Evolutionary conservation across 2,329 filamentous ascomycete species (phyloP), one percentile per base, ranked within the genome.

Genomic region (Fusarium paranaense): DNA sequence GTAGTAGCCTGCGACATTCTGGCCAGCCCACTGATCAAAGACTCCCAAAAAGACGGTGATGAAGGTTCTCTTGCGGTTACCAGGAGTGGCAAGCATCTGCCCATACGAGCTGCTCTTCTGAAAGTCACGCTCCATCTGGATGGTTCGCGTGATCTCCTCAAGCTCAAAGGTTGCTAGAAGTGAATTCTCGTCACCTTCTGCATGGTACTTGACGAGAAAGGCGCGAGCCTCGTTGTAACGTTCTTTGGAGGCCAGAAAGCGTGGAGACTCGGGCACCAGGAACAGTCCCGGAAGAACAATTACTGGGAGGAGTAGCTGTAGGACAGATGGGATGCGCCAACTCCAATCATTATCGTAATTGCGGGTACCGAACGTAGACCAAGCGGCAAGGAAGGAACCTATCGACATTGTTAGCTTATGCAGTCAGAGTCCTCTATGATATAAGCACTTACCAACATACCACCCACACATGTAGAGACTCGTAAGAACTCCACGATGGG

Each of bases 301-400:
- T 4, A 63, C 10, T n/a, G 69, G 69, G 6, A 84, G 82, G 52
- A 78, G 80, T 6, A 66, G 42, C 71, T 88, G 86, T 5, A 88
- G 79, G 11, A 86, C 78, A 18, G 85, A 87, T 6, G 86, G 86
- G 16, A 86, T 78, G 35, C 86, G 82, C 85, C 86, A 88, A 27
- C 83, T 81, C 85, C 84, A 86, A 67, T 52, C 35, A 20, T 54
- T 38, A 33, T 30, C 57, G 57, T 62, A 62, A 30, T 71, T 62
- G 18, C 65, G 66, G 3, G 70, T 72, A 13, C 70, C 70, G 14
- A 57, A 72, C 2, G 70, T 72, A 9, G 56, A 37, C 70, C 70
- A 72, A 1, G 70, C 70, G 14, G 70, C 70, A 11, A 72, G 38
- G 7, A 67, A 32, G 4, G 61, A 64, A n/a, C 70, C 70, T 20